phyloP scores from a whole-genome alignment of 495 filamentous ascomycete genomes.

The Aspergillus affinis region DNA sequence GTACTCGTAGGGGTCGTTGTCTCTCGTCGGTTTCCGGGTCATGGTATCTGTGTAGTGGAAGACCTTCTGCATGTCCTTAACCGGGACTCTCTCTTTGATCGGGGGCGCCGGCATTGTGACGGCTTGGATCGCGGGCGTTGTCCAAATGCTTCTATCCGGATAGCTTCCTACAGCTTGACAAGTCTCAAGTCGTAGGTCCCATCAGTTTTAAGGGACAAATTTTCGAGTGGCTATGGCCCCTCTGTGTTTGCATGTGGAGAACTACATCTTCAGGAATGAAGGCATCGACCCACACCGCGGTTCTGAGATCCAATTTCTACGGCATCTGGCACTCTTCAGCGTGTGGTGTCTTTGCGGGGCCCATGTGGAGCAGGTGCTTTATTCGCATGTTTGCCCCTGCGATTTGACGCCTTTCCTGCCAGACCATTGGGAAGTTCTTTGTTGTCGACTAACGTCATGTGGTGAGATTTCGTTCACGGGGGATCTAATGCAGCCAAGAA shows the following conservation, averaged over 20 bases:
- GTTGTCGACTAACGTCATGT: not conserved
- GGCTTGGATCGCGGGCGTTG: not conserved
- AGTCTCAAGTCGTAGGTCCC: not conserved
- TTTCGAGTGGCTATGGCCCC: not conserved
- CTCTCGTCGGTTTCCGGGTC: slow-evolving; percentile 40
- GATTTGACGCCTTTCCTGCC: not conserved
- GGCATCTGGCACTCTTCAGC: no score
- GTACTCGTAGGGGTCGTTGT: slow-evolving; percentile 46
- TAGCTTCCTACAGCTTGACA: not conserved
- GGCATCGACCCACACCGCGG: not conserved
- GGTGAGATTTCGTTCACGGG: not conserved
- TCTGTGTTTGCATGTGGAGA: not conserved
- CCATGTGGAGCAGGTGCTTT: not conserved
- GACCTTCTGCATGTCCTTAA: slow-evolving; percentile 41
- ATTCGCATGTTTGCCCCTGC: not conserved
- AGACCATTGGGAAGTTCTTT: no score
- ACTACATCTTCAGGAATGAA: not conserved
- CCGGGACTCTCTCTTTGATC: slow-evolving; percentile 28
- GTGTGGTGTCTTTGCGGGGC: not conserved
- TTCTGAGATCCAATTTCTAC: not conserved
- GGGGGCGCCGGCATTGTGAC: slow-evolving; percentile 23
- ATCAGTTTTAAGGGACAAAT: not conserved
- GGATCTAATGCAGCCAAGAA: not conserved
- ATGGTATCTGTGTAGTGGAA: slow-evolving; percentile 48
- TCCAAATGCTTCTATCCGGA: not conserved